A percentile compares a stretch with the other conserved stretches of the same genome.
Conservation (phyloP, 495 filamentous ascomycete species). For the Aspergillus saccharolyticus region DNA sequence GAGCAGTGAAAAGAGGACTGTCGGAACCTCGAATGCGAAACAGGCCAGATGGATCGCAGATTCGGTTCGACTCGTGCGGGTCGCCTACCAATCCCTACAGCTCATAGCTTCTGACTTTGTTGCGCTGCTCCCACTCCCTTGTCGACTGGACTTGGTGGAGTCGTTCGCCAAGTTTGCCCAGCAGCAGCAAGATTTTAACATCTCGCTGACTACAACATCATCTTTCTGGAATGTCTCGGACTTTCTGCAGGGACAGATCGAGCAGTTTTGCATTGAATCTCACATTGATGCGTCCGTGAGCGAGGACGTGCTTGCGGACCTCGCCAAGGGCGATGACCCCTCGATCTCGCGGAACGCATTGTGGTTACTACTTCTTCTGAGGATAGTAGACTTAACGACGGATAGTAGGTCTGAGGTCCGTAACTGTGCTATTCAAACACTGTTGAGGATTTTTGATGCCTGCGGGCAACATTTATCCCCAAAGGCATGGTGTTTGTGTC, state of each 20-base stretch:
- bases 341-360: constrained; percentile 52
- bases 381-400: constrained; percentile 69
- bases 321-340: constrained; percentile 33
- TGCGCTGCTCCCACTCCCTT: constrained; percentile 67
- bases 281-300: constrained; percentile 36
- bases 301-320: constrained; percentile 32
- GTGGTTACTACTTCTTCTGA: constrained; percentile 79
- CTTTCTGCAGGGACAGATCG: constrained; percentile 57
- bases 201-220: constrained; percentile 87
- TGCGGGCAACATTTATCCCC: constrained; percentile 76
- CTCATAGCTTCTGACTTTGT: constrained; percentile 94
- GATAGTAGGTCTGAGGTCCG: constrained; percentile 80
- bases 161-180: constrained; percentile 81
- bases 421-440: constrained; percentile 85
- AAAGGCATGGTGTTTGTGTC: constrained; percentile 77
- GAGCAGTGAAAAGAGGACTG: constrained; percentile 14
- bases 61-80: constrained; percentile 70
- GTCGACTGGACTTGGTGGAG: constrained; percentile 79
- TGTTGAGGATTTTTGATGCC: constrained; percentile 87
- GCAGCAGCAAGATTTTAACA: constrained; percentile 89
- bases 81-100: constrained; percentile 82
- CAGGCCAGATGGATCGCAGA: constrained; percentile 36
- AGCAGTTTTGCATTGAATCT: constrained; percentile 41
- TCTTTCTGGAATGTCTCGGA: constrained; percentile 96
- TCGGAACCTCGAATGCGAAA: background rate